Evolutionary conservation across 345 rosid genomes (phyloP).

Genomic region (Acer yangbiense): DNA sequence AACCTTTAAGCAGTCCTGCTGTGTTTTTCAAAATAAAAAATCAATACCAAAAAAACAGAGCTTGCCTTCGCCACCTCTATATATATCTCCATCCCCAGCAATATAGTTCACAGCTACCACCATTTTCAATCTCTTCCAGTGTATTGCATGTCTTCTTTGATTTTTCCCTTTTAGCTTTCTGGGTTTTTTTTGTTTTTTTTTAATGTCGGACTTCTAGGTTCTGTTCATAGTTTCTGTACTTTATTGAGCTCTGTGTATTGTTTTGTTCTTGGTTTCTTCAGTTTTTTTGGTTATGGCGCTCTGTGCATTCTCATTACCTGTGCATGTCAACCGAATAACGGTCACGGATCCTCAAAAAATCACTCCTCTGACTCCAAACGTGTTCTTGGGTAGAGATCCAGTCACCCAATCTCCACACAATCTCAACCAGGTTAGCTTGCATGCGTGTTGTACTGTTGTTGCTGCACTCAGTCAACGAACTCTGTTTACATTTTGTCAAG

Average conservation of each 20-base stretch:
- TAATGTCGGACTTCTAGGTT: neutral
- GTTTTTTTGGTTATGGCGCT: constrained; percentile 54
- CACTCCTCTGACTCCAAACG: constrained; percentile 39
- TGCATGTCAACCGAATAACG: constrained; percentile 34
- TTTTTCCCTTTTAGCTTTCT: no score
- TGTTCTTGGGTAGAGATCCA: constrained; percentile 48
- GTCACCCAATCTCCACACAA: constrained; percentile 37
- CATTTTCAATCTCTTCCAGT: neutral
- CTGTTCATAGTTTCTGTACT: constrained; percentile 5
- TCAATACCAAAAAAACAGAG: neutral
- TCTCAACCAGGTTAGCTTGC: constrained; percentile 41
- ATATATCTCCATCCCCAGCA: neutral
- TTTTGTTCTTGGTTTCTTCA: neutral
- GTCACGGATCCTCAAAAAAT: constrained; percentile 44
- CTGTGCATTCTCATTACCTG: constrained; percentile 65
- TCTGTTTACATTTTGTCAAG: no score
- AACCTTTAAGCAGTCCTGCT: no score
- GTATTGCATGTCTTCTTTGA: neutral
- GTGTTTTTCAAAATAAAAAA: no score
- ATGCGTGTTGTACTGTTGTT: neutral
- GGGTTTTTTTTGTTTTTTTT: no score
- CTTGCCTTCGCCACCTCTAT: neutral
- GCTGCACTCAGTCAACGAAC: neutral
- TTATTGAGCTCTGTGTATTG: neutral
- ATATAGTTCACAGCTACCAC: neutral